Evolutionary conservation across 2,329 filamentous ascomycete species (phyloP), one percentile per base, ranked within the genome.

Genomic region (Diaporthe aspalathi): DNA sequence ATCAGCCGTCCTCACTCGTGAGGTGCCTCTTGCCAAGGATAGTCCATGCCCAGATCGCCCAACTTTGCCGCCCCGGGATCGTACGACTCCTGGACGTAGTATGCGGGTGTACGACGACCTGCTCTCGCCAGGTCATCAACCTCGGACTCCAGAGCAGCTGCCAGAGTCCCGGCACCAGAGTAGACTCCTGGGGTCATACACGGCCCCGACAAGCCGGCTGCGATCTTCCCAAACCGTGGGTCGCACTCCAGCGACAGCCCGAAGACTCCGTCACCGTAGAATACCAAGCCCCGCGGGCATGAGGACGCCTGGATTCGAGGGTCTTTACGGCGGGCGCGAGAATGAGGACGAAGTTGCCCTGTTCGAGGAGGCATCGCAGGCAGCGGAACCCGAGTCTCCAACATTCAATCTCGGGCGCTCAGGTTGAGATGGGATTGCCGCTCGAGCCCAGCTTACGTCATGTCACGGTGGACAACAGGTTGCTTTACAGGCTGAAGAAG

Each of bases 141-240:
- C 86, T n/a, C 85, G 85, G 74, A 87, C 86, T 14, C 85, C 86
- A 27, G 79, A 80, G 54, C 82, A 86, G 68, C 75, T 87, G n/a
- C 84, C 85, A 1, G 85, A 86, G 76, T 80, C 83, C 60, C 82
- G 84, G 14, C 85, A 86, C 73, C 82, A 79, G 65, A 85, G 84
- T 68, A 82, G 81, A 40, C 78, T 84, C 43, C 77, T 79, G 17
- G 82, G 82, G 14, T 78, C 83, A 17, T 84, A 83, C 74, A 87
- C 85, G 16, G 84, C 82, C 14, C 84, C 85, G 17, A 74, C 77
- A 22, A 71, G 75, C 60, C 73, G 73, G 38, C 57, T 63, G 16
- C 68, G 72, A 53, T 49, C 71, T 57, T 75, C 74, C 56, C 63
- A 68, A 14, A 68, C 52, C 12, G 54, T 76, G 74, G 70, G 77